Evolutionary conservation across 805 yeast genomes (phyloP), one percentile per base, ranked within the genome.

Genomic region (Kuraishia cidri): DNA sequence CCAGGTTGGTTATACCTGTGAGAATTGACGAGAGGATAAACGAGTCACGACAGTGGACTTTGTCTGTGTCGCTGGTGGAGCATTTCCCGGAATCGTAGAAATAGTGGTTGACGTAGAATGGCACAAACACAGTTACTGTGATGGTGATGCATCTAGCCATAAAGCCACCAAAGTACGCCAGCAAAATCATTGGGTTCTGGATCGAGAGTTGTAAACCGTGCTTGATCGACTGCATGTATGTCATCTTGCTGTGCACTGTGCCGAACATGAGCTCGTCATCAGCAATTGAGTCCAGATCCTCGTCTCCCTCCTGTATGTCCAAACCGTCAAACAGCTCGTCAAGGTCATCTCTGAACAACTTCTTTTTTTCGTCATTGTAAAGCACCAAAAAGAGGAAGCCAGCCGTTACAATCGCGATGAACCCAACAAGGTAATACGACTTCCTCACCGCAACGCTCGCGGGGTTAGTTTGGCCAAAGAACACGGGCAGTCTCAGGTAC

Each of bases 61-160:
- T 58, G 34, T 46, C 64, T 39, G 40, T 33, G 25, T 52, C 57
- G 5, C 45, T 45, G 2, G 51, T 40, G 1, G 56, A 43, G 47
- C 87, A 79, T 32, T 51, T 47, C 0, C 81, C 84, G 4, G 57
- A 56, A 25, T 60, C 49, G 37, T 60, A 58, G 50, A 63, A 80
- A 56, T 66, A 75, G 33, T 67, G 62, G 50, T 73, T 76, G 28
- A 79, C 76, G 48, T 68, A 63, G 24, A 79, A 54, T 3, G 88
- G 88, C 17, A 79, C 62, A 49, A 77, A 80, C 4, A 75, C 64
- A 0, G 82, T 55, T 6, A 69, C 63, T 3, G 68, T 62, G 2
- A 79, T 76, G 1, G 82, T 66, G 3, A 78, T 68, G 4, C 82
- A 64, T 31, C 87, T 66, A 3, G 86, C 72, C 12, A 77, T 72